phyloP scores from a whole-genome alignment of 768 basidiomycete genomes.

The Tephrocybe sp. region DNA sequence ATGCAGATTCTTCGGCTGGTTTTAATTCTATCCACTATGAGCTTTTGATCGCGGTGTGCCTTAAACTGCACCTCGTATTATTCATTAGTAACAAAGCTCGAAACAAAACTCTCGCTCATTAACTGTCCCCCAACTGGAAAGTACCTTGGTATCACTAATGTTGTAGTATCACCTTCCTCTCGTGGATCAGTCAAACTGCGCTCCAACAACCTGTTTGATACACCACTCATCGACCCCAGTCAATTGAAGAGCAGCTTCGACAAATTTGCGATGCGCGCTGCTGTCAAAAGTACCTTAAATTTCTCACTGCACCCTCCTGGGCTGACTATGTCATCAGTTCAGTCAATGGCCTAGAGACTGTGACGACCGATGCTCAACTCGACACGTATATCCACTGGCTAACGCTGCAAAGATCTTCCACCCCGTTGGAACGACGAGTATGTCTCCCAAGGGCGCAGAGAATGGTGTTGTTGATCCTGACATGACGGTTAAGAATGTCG shows the following conservation, averaged over 20 bases:
- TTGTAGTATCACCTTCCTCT: constrained; percentile 6
- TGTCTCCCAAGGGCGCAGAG: not conserved
- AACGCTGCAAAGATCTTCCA: constrained; percentile 5
- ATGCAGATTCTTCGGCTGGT: constrained; percentile 22
- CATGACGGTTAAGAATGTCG: no score
- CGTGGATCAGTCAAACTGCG: constrained; percentile 9
- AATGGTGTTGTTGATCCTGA: no score
- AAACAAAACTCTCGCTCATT: constrained; percentile 2
- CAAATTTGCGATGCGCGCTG: constrained; percentile 6
- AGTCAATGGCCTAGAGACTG: constrained; percentile 1
- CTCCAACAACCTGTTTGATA: constrained; percentile 6
- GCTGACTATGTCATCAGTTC: constrained; percentile 1
- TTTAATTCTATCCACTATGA: constrained; percentile 22
- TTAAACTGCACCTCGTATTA: not conserved
- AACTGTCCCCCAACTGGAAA: constrained; percentile 6
- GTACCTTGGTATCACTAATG: constrained; percentile 5
- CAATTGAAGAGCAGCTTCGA: constrained; percentile 5
- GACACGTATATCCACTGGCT: not conserved
- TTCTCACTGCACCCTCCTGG: constrained; percentile 8
- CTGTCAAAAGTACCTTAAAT: constrained; percentile 5
- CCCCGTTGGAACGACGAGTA: not conserved
- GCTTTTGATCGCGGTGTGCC: constrained; percentile 8
- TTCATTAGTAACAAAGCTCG: no score
- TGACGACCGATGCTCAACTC: constrained; percentile 6
- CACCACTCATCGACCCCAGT: constrained; percentile 10